phyloP scores from a whole-genome alignment of 2,329 filamentous ascomycete genomes.

The Aspergillus proliferans region DNA sequence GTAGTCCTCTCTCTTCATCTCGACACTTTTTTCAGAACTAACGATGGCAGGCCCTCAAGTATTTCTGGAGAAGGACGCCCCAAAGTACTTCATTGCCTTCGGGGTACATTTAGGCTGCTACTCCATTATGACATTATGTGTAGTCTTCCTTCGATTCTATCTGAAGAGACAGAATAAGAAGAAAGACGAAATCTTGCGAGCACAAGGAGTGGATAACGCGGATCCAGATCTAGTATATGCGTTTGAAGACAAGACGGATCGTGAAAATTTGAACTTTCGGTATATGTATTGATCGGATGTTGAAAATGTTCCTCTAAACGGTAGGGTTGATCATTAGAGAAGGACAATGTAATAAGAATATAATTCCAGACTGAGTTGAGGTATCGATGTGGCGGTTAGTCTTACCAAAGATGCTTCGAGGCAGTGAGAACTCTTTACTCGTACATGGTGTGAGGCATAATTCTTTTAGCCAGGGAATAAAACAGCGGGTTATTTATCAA shows the following conservation, averaged over 20 bases:
- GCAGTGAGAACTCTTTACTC: too few relatives aligned
- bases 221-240: conserved; percentile 45
- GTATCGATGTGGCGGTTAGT: too few relatives aligned
- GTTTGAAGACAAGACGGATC: conserved; percentile 59
- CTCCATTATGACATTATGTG: conserved; percentile 51
- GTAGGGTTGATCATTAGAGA: too few relatives aligned
- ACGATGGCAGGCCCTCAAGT: conserved; percentile 53
- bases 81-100: conserved; percentile 64
- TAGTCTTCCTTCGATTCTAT: conserved; percentile 55
- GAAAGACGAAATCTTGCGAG: conserved; percentile 45
- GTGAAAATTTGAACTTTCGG: conserved; percentile 55
- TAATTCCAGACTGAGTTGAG: too few relatives aligned
- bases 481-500: too few relatives aligned
- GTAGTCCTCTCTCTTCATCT: conserved; percentile 24
- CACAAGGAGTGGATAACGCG: conserved; percentile 36
- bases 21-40: neutral
- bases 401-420: too few relatives aligned
- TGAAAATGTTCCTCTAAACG: too few relatives aligned
- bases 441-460: too few relatives aligned
- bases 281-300: conserved; percentile 44
- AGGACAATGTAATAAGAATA: too few relatives aligned
- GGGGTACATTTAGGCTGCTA: conserved; percentile 66
- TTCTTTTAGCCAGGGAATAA: too few relatives aligned
- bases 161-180: conserved; percentile 53
- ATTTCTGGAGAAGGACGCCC: conserved; percentile 55